Conservation (phyloP, 2,329 filamentous ascomycete species). For the Pseudocercospora musae region DNA sequence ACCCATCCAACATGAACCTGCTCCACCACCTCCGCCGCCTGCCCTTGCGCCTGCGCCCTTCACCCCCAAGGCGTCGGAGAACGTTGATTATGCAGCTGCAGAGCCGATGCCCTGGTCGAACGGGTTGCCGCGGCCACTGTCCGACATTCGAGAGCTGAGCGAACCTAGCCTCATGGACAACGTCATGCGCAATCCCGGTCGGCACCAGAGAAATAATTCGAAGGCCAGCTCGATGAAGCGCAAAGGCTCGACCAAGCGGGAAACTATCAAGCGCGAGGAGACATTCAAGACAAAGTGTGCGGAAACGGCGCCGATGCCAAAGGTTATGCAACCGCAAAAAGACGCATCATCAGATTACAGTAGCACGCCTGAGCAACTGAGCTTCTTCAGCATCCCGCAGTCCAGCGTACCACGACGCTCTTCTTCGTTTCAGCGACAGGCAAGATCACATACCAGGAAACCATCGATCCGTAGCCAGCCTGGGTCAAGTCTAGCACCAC, state of each 20-base stretch:
- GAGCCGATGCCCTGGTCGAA: constrained; percentile 24
- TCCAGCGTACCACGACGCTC: constrained; percentile 46
- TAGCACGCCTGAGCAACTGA: constrained; percentile 40
- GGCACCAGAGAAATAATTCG: constrained; percentile 27
- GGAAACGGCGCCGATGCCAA: background rate
- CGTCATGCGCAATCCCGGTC: constrained; percentile 7
- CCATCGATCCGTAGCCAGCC: constrained; percentile 20
- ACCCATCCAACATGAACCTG: constrained; percentile 14
- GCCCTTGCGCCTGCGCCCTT: constrained; percentile 5
- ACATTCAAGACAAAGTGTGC: constrained; percentile 20
- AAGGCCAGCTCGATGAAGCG: constrained; percentile 29
- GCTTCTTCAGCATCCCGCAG: constrained; percentile 46
- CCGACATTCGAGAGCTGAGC: constrained; percentile 50
- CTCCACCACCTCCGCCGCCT: constrained; percentile 15
- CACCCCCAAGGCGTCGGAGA: background rate
- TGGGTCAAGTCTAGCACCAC: constrained; percentile 4
- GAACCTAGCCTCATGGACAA: constrained; percentile 44
- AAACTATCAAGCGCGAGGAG: constrained; percentile 16
- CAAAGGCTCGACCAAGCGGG: constrained; percentile 23
- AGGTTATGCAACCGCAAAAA: constrained; percentile 6
- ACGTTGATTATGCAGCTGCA: background rate
- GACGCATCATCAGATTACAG: constrained; percentile 33
- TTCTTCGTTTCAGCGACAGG: constrained; percentile 37
- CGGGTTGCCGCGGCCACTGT: constrained; percentile 43
- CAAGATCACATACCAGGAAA: constrained; percentile 18